Evolutionary conservation across 768 basidiomycete genomes (phyloP), one percentile per base, ranked within the genome.

Genomic region (Sarcomyxa edulis): DNA sequence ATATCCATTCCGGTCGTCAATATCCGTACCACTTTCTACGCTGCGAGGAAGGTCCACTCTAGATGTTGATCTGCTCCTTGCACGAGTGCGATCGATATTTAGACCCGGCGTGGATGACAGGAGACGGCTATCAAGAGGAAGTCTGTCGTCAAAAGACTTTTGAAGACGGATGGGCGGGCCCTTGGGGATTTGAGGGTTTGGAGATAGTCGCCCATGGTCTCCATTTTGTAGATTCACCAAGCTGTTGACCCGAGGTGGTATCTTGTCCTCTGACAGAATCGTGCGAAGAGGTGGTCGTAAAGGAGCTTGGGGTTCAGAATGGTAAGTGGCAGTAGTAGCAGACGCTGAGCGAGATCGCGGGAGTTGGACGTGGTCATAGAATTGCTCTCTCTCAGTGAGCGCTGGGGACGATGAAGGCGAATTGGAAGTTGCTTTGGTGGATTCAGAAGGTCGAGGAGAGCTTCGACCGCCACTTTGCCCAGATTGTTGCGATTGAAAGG

Each of bases 1-100:
- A 37, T 53, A 55, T 21, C 54, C 63, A 14, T 71, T n/a, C n/a
- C n/a, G n/a, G n/a, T n/a, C 65, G 31, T 86, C 84, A 0, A 78
- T 81, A 45, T 87, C 84, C 3, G 80, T 82, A 10, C 77, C 83
- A 48, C 82, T 85, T 60, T 86, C 85, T 12, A 87, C 66, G 9
- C 76, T 66, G 35, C 73, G 78, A 40, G 84, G 86, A 7, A 87
- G 84, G 52, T 88, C 84, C 0, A 73, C 76, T 24, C 61, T n/a
- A n/a, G 69, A 50, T 80, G 76, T 3, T 74, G 71, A 67, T 39
- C 64, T 52, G 42, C 58, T 51, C 31, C 50, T 56, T n/a, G 65
- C 59, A 16, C 51, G 47, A 30, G 46, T 52, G 23, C 54, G 49
- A n/a, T 65, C 52, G 30, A 49, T 30, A 43, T 56, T 48, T 43